Base-by-base conservation (phyloP, 179 eudicot genomes). In the Vitellaria paradoxa region DNA sequence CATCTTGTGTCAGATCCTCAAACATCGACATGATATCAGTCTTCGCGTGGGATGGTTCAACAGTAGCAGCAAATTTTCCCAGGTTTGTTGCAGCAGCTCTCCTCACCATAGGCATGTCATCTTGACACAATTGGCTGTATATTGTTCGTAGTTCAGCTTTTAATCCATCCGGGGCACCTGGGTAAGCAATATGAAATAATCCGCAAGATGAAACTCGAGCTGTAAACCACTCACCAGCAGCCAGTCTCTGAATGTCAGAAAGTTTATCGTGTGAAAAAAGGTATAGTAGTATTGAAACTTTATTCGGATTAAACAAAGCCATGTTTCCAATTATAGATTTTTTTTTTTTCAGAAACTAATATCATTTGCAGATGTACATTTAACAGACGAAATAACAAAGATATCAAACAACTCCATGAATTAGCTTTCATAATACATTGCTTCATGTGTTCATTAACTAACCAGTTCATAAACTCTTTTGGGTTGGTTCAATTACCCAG, bases 41-140 rank as follows among this genome's bases (percentile, higher is more conserved):
- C 86, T 92, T 94, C 77, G 91, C 76, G 87, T 92, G 90, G 76
- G 89, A 80, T 78, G 96, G 81, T 82, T 94, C 98, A 62, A 94
- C 84, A 15, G 97, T 92, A 55, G 98, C 97, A 68, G 98, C 97
- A 87, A 94, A 94, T 81, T 94, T 94, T 60, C 98, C 98, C 75
- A 94, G 83, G 79, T 94, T 92, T 26, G 96, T 85, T 79, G 98
- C 97, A 79, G 97, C 98, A 77, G 98, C 89, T 80, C 98, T 94
- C 83, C 98, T 86, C 81, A 94, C 98, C 97, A 94, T 94, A 37
- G 98, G 97, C 97, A 92, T 92, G 81, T 94, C 98, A 85, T 94
- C 98, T 85, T 92, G 98, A 89, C 97, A 94, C 77, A 94, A 79
- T 82, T 94, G 98, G 60, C 86, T 86, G 76, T 89, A 94, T 50